phyloP scores from a whole-genome alignment of 441 rosid genomes.

The Adansonia rubrostipa region DNA sequence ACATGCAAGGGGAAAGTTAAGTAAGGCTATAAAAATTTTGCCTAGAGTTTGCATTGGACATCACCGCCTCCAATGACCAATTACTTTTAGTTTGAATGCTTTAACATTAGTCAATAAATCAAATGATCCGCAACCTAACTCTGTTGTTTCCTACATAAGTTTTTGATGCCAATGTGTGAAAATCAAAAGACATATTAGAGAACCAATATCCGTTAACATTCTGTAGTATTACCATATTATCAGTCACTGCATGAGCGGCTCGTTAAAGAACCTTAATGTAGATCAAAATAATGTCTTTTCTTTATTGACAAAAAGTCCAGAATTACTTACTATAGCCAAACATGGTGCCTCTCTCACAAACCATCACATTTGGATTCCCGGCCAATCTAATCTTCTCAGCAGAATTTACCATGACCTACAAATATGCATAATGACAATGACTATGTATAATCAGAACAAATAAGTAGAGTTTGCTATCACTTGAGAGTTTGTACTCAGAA shows the following conservation, averaged over 20 bases:
- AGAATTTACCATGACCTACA: constrained; percentile 85
- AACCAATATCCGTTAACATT: neutral
- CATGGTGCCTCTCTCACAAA: constrained; percentile 96
- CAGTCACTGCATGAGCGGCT: neutral
- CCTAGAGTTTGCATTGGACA: neutral
- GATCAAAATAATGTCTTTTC: constrained; percentile 3
- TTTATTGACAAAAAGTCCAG: neutral
- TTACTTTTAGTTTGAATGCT: neutral
- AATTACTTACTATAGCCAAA: constrained; percentile 88
- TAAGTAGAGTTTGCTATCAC: neutral
- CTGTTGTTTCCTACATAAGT: constrained; percentile 3
- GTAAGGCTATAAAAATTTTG: neutral
- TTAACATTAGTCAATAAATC: neutral
- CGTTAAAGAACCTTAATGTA: neutral
- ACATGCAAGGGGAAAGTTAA: neutral
- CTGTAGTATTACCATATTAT: neutral
- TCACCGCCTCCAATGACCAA: neutral
- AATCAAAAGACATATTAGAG: neutral
- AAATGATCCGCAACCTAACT: neutral
- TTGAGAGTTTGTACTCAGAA: constrained; percentile 5
- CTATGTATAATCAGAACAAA: constrained; percentile 5
- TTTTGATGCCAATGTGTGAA: neutral
- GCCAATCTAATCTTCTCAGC: constrained; percentile 83
- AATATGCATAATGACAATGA: constrained; percentile 23
- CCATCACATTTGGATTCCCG: constrained; percentile 92